Conservation (phyloP, 164 flowering plant species). For the Euptelea pleiosperma region DNA sequence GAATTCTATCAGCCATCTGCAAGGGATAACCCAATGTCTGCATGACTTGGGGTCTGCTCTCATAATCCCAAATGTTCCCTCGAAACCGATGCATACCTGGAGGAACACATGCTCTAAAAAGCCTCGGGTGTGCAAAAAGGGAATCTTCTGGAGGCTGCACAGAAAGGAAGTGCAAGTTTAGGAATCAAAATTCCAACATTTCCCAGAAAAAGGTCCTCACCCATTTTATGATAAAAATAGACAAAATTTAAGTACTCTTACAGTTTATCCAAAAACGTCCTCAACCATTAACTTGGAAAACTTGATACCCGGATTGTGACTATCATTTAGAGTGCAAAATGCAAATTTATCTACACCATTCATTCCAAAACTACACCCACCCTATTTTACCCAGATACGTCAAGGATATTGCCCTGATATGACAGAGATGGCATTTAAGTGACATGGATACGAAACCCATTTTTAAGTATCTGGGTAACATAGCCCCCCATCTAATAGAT, state of each 20-base stretch:
- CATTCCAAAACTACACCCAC: too few species aligned
- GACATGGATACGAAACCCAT: neutral
- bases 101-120: constrained; percentile 29
- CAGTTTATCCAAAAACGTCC: too few species aligned
- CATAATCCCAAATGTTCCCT: constrained; percentile 95
- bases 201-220: neutral
- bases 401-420: too few species aligned
- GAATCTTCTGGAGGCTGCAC: constrained; percentile 24
- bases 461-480: neutral
- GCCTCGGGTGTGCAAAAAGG: constrained; percentile 85
- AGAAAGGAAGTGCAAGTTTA: neutral
- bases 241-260: too few species aligned
- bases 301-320: too few species aligned
- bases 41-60: constrained; percentile 85
- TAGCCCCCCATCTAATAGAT: neutral
- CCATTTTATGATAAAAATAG: too few species aligned
- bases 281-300: too few species aligned
- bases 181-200: constrained; percentile 8
- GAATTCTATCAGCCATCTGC: constrained; percentile 61
- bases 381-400: too few species aligned
- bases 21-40: constrained; percentile 80
- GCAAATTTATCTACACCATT: too few species aligned
- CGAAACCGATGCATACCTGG: constrained; percentile 94
- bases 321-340: too few species aligned
- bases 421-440: neutral